These are phyloP conservation scores for Solanum habrochaites DNA, from an alignment of 257 asterid genomes.

Conservation along the genomic window DNA sequence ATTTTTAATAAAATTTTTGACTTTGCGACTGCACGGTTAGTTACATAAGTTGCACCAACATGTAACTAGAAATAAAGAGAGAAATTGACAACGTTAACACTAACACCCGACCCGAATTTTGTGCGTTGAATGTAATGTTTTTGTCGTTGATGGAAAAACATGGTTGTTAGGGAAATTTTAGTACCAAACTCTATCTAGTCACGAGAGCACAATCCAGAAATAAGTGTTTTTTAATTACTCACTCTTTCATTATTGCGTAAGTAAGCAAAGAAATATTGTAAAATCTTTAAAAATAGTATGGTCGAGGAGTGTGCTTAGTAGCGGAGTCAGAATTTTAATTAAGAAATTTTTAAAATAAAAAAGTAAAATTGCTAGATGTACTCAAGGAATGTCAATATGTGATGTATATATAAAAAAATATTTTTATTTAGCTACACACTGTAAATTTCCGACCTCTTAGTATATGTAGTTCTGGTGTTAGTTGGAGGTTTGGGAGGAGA, in stretches of 20 bases:
- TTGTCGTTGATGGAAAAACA: not conserved
- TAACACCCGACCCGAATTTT: not conserved
- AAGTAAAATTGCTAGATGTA: too few species aligned
- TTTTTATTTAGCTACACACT: not conserved
- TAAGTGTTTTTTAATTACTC: not conserved
- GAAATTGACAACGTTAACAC: not conserved
- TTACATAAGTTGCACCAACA: not conserved
- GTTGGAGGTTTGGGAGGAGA: not conserved
- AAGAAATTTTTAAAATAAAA: too few species aligned
- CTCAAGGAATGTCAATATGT: not conserved
- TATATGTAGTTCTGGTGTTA: not conserved
- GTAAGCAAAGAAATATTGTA: not conserved
- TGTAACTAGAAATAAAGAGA: not conserved
- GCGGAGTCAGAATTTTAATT: rapidly evolving
- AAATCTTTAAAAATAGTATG: not conserved
- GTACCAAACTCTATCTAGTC: not conserved
- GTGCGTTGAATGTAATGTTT: not conserved
- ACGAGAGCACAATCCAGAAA: not conserved
- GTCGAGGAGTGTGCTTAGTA: not conserved
- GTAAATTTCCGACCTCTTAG: not conserved
- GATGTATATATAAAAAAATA: too few species aligned
- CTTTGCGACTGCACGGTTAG: rapidly evolving
- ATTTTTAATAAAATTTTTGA: not conserved
- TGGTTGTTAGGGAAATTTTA: not conserved
- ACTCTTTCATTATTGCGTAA: not conserved